These are phyloP conservation scores for Gastrolobium bilobum DNA, from an alignment of 306 rosid genomes.

Conservation along the genomic window DNA sequence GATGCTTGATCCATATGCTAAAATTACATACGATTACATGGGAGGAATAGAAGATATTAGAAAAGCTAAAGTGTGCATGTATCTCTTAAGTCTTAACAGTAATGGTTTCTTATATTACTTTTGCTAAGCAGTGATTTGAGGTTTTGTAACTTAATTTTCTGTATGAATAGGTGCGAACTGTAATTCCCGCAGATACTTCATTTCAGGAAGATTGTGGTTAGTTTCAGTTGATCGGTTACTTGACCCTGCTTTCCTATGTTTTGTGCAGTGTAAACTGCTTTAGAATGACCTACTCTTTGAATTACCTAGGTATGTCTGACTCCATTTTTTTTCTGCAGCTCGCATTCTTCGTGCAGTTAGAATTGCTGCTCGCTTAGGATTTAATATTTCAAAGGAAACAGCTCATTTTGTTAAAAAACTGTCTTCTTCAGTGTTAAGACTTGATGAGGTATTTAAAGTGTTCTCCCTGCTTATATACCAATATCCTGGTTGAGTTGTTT, in stretches of 20 bases:
- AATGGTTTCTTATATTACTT: slow-evolving; percentile 51
- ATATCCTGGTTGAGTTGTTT: slow-evolving; percentile 37
- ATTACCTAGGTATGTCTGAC: slow-evolving; percentile 4
- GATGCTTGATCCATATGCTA: slow-evolving; percentile 76
- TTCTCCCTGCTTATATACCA: slow-evolving; percentile 7
- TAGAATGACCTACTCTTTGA: not conserved
- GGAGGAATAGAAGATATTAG: slow-evolving; percentile 82
- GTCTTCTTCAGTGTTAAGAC: slow-evolving; percentile 62
- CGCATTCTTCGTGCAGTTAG: slow-evolving; percentile 83
- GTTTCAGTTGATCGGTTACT: slow-evolving; percentile 37
- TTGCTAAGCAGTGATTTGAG: slow-evolving; percentile 35
- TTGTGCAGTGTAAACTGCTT: not conserved
- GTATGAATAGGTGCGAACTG: slow-evolving; percentile 70
- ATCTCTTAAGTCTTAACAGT: slow-evolving; percentile 52
- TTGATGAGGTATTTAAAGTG: slow-evolving; percentile 70
- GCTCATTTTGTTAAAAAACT: slow-evolving; percentile 60
- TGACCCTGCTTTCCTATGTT: slow-evolving; percentile 10
- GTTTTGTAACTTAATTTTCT: slow-evolving; percentile 55
- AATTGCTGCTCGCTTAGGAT: slow-evolving; percentile 79
- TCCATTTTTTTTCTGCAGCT: slow-evolving; percentile 62
- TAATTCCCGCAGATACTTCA: slow-evolving; percentile 71
- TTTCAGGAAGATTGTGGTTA: slow-evolving; percentile 81
- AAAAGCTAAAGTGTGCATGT: slow-evolving; percentile 70
- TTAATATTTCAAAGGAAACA: slow-evolving; percentile 73
- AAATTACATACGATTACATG: slow-evolving; percentile 68